Conservation (phyloP, 2,329 filamentous ascomycete species). For the Fusarium sp. region DNA sequence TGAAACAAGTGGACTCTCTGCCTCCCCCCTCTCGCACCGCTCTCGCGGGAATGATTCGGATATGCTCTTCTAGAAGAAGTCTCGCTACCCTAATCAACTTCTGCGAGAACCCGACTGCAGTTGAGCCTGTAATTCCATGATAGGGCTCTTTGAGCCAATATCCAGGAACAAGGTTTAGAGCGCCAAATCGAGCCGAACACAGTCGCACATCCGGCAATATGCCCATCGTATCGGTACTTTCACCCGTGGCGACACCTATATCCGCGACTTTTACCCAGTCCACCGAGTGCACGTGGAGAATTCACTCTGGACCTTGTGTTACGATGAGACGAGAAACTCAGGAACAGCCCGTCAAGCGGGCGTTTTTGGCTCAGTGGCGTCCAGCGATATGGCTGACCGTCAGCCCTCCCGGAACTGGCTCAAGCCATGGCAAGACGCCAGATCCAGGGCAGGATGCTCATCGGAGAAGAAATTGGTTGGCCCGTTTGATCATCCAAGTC, state of each 20-base stretch:
- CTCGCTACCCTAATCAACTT: not conserved
- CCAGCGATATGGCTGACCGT: not conserved
- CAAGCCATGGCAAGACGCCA: slow-evolving; percentile 1
- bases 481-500: not conserved
- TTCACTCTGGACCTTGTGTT: slow-evolving; percentile 5
- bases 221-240: slow-evolving; percentile 26
- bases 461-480: slow-evolving; percentile 5
- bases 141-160: slow-evolving; percentile 4
- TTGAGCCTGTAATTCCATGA: slow-evolving; percentile 9
- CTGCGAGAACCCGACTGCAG: not conserved
- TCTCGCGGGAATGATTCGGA: not conserved
- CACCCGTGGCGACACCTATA: slow-evolving; percentile 1
- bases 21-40: not conserved
- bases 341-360: slow-evolving; percentile 10
- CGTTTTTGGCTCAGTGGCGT: slow-evolving; percentile 12
- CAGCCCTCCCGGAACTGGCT: slow-evolving; percentile 8
- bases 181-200: not conserved
- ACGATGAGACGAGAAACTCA: slow-evolving; percentile 10
- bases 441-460: slow-evolving; percentile 12
- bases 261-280: not conserved
- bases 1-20: not conserved
- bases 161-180: not conserved
- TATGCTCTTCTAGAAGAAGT: not conserved
- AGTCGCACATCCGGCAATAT: not conserved
- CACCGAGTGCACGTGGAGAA: slow-evolving; percentile 16